Evolutionary conservation across 2,329 filamentous ascomycete species (phyloP).

Genomic region (Akanthomyces uredinophilus): DNA sequence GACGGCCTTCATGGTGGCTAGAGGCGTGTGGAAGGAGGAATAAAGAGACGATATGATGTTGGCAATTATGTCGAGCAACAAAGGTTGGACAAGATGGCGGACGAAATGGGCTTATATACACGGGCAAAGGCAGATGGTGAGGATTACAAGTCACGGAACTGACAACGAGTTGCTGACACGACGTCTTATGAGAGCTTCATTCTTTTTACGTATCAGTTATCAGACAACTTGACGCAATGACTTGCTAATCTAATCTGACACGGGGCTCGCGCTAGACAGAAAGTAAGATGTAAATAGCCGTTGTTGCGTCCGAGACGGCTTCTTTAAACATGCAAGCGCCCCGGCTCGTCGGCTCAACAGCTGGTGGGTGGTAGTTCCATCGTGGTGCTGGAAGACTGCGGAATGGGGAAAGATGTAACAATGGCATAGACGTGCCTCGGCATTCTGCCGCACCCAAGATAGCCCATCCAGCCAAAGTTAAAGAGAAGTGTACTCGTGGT

Average conservation of each 20-base stretch:
- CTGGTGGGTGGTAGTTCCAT: too few species aligned
- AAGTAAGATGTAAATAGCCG: neutral
- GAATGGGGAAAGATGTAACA: too few species aligned
- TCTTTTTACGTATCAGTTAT: constrained; percentile 4
- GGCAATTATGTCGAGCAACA: too few species aligned
- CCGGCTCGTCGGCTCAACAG: too few species aligned
- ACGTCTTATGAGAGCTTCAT: neutral
- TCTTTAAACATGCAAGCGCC: too few species aligned
- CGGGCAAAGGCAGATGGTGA: neutral
- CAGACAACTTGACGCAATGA: neutral
- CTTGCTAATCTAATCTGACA: neutral
- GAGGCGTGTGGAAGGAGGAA: neutral
- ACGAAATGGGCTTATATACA: neutral
- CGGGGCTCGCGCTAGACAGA: neutral
- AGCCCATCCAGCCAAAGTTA: too few species aligned
- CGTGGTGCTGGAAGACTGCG: too few species aligned
- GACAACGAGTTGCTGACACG: neutral
- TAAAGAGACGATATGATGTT: neutral
- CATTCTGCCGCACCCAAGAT: too few species aligned
- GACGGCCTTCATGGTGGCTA: constrained; percentile 1
- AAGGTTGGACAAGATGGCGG: neutral
- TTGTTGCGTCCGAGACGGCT: too few species aligned
- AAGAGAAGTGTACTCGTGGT: too few species aligned
- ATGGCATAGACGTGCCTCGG: too few species aligned
- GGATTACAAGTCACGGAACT: too few species aligned